Evolutionary conservation across 352 stramenopile genomes (phyloP).

Genomic region (Phytophthora quininea): DNA sequence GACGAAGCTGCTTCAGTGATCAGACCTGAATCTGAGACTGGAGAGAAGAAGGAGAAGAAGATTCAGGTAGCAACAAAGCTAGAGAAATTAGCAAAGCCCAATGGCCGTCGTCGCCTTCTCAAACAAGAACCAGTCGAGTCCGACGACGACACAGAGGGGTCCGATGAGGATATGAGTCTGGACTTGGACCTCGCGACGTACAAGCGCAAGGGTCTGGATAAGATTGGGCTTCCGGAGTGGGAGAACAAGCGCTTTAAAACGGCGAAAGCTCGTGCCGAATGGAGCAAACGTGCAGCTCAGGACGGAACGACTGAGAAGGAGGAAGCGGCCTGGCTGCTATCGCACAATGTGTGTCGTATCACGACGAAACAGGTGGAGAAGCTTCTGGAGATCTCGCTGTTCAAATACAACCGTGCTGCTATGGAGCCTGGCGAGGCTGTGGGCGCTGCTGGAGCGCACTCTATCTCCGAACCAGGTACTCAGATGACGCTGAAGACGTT

Average conservation of each 20-base stretch:
- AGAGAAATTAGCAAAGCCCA: constrained; percentile 59
- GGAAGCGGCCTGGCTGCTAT: constrained; percentile 79
- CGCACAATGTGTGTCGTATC: constrained; percentile 93
- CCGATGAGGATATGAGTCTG: constrained; percentile 52
- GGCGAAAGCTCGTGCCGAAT: constrained; percentile 48
- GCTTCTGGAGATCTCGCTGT: constrained; percentile 76
- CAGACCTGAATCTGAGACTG: constrained; percentile 30
- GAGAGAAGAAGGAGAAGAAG: constrained; percentile 53
- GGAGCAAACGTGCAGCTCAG: constrained; percentile 56
- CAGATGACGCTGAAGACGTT: constrained; percentile 99
- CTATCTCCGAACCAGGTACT: constrained; percentile 95
- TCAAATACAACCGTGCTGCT: constrained; percentile 87
- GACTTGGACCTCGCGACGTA: constrained; percentile 66
- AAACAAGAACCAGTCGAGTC: constrained; percentile 47
- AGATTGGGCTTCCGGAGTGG: constrained; percentile 64
- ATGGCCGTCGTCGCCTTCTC: constrained; percentile 52
- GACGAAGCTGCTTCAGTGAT: constrained; percentile 37
- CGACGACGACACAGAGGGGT: constrained; percentile 54
- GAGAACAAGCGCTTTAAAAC: constrained; percentile 66
- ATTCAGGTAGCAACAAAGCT: constrained; percentile 67
- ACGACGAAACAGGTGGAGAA: constrained; percentile 82
- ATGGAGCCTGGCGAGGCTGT: constrained; percentile 97
- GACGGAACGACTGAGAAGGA: constrained; percentile 66
- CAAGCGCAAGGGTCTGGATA: constrained; percentile 72
- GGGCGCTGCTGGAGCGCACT: constrained; percentile 97